These are phyloP conservation scores for Chalciporus sp. DNA, from an alignment of 1,284 basidiomycete genomes.

Conservation along the genomic window DNA sequence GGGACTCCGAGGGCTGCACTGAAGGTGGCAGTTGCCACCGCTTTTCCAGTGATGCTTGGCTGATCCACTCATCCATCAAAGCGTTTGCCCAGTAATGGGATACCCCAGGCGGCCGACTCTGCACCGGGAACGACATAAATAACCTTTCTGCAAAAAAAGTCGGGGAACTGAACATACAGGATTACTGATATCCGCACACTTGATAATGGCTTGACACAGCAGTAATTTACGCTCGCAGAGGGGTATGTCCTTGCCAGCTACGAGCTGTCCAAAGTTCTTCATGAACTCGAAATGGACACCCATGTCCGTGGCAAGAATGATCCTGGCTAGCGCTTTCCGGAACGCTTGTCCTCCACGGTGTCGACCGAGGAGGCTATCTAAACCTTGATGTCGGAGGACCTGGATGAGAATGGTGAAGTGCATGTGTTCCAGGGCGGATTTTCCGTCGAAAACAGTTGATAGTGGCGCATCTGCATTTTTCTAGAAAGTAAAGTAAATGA, in stretches of 20 bases:
- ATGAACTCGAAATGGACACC: slow-evolving; percentile 87
- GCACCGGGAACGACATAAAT: slow-evolving; percentile 17
- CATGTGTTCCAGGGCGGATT: slow-evolving; percentile 91
- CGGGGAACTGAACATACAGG: slow-evolving; percentile 60
- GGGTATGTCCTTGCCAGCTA: slow-evolving; percentile 45
- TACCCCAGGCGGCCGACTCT: slow-evolving; percentile 90
- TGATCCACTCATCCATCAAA: slow-evolving; percentile 86
- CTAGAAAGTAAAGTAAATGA: slow-evolving; percentile 44
- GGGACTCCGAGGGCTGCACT: slow-evolving; percentile 61
- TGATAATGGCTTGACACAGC: slow-evolving; percentile 89
- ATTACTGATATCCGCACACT: slow-evolving; percentile 96
- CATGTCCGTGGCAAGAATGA: slow-evolving; percentile 94
- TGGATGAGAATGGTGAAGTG: slow-evolving; percentile 85
- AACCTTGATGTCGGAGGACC: slow-evolving; percentile 80
- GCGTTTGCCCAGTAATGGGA: slow-evolving; percentile 91
- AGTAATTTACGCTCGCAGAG: slow-evolving; percentile 61
- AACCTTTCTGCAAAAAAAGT: slow-evolving; percentile 7
- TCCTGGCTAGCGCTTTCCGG: slow-evolving; percentile 73
- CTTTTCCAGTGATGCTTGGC: slow-evolving; percentile 81
- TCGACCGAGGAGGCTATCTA: slow-evolving; percentile 65
- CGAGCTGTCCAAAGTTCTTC: slow-evolving; percentile 53
- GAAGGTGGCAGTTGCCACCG: slow-evolving; percentile 79
- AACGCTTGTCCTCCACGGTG: slow-evolving; percentile 54
- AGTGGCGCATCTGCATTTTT: slow-evolving; percentile 91
- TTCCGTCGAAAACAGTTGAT: slow-evolving; percentile 84